Conservation (phyloP, 495 filamentous ascomycete genomes). For the Aspergillus avenaceus region DNA sequence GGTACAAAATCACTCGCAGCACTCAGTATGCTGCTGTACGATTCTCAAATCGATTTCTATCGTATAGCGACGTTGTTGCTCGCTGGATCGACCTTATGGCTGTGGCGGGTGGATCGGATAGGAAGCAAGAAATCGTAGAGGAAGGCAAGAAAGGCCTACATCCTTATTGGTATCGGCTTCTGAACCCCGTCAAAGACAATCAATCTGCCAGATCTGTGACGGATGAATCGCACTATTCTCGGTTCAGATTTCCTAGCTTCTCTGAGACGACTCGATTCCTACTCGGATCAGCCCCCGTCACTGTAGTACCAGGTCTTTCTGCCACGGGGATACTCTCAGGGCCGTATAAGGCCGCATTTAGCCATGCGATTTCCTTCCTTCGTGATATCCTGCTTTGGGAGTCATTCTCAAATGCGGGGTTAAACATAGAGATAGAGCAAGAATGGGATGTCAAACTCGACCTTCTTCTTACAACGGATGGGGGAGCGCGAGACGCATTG, state of each 20-base stretch:
- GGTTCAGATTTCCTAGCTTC: slow-evolving; percentile 45
- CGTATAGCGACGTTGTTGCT: slow-evolving; percentile 70
- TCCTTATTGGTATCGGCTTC: slow-evolving; percentile 70
- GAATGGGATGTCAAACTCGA: slow-evolving; percentile 85
- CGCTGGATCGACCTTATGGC: slow-evolving; percentile 88
- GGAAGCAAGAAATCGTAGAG: slow-evolving; percentile 78
- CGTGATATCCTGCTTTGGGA: slow-evolving; percentile 70
- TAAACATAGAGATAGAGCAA: slow-evolving; percentile 58
- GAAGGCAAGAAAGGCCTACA: slow-evolving; percentile 86
- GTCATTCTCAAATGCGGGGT: slow-evolving; percentile 53
- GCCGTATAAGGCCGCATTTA: slow-evolving; percentile 38
- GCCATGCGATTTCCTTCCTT: slow-evolving; percentile 64
- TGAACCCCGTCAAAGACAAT: slow-evolving; percentile 47
- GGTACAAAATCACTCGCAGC: slow-evolving; percentile 50
- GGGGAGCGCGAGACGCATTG: slow-evolving; percentile 54
- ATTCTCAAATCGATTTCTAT: slow-evolving; percentile 86
- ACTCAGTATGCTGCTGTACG: slow-evolving; percentile 79
- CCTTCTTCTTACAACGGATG: slow-evolving; percentile 60
- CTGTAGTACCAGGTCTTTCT: slow-evolving; percentile 17
- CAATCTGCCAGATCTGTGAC: slow-evolving; percentile 15
- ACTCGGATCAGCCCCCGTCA: slow-evolving; percentile 19
- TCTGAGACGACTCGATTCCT: slow-evolving; percentile 31
- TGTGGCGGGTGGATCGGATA: slow-evolving; percentile 53
- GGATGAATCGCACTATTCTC: slow-evolving; percentile 21
- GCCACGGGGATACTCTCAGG: slow-evolving; percentile 27